phyloP scores from a whole-genome alignment of 225 moss, liverwort and hornwort species.

The Asterella californica region DNA sequence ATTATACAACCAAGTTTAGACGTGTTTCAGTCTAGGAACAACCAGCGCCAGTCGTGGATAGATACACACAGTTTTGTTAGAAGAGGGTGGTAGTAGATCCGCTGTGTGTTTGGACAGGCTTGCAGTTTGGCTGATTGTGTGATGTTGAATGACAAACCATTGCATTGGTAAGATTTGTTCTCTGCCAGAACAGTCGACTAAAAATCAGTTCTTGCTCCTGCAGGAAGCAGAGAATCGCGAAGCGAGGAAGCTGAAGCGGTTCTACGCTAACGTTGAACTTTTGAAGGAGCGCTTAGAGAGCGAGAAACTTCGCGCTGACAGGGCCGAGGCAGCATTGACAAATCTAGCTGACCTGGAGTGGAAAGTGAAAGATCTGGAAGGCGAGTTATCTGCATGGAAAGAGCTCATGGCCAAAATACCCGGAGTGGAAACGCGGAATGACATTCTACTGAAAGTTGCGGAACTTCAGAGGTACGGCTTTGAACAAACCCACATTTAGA shows the following conservation, averaged over 20 bases:
- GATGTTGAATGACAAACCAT: too few relatives aligned
- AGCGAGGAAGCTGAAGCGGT: conserved; percentile 71
- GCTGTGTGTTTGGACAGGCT: neutral
- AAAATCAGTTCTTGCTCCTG: neutral
- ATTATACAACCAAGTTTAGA: neutral
- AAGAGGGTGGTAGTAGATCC: neutral
- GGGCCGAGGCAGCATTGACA: conserved; percentile 73
- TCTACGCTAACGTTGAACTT: conserved; percentile 67
- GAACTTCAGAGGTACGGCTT: conserved; percentile 70
- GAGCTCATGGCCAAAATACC: conserved; percentile 57
- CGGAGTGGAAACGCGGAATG: conserved; percentile 63
- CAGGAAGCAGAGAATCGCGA: conserved; percentile 83
- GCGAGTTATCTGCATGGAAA: conserved; percentile 71
- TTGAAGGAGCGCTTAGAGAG: conserved; percentile 75
- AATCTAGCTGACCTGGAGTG: conserved; percentile 66
- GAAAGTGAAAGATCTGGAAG: conserved; percentile 64
- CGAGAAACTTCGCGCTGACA: conserved; percentile 78
- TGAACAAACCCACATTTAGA: neutral
- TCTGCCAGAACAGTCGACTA: too few relatives aligned
- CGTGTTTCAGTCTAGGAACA: neutral
- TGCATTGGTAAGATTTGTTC: too few relatives aligned
- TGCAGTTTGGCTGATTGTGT: neutral
- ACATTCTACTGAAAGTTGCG: conserved; percentile 57
- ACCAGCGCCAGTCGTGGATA: neutral
- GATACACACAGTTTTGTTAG: neutral